Base-by-base conservation (phyloP, 495 filamentous ascomycete genomes). In the Massariosphaeria phaeospora region DNA sequence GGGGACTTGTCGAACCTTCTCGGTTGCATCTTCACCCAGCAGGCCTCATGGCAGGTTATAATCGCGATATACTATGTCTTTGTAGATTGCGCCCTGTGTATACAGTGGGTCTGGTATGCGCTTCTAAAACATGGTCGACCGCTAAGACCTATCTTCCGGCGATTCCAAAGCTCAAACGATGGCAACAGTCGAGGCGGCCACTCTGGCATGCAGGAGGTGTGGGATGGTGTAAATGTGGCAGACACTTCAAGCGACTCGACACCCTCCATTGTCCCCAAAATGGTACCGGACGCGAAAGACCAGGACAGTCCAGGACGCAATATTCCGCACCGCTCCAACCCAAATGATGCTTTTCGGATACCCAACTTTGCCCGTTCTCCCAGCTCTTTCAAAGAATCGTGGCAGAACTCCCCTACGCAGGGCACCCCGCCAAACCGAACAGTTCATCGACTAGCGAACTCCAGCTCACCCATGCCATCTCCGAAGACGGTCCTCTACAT, bases 51-150 rank as follows among this genome's bases (percentile, higher is more conserved):
- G 79, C 84, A 88, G 70, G 79, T 85, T 30, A 73, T 84, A 15
- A 73, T 87, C 24, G 84, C 82, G 4, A 66, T 64, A 12, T 88
- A 88, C 67, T 88, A 88, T 57, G 81, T 84, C 26, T 75, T 75
- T 7, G 84, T 88, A 0, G 84, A 88, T 61, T 53, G 82, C 4
- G 70, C 76, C 2, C 71, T 88, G 21, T 78, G 83, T 3, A 65
- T 70, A 25, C 84, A 88, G 67, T 87, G 80, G 65, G 67, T 83
- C 45, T 88, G 84, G 83, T 88, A 87, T 48, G 78, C 78, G 17
- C 70, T 76, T 41, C 64, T 79, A 54, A 73, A 77, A 60, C 65
- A 73, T 68, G 70, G 69, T 17, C 56, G 61, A 39, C 55, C 58
- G 4, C 44, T 67, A 26, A 53, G 57, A 40, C 57, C 62, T 10